Evolutionary conservation across 768 basidiomycete genomes (phyloP).

Genomic region (Termitomyces sp.): DNA sequence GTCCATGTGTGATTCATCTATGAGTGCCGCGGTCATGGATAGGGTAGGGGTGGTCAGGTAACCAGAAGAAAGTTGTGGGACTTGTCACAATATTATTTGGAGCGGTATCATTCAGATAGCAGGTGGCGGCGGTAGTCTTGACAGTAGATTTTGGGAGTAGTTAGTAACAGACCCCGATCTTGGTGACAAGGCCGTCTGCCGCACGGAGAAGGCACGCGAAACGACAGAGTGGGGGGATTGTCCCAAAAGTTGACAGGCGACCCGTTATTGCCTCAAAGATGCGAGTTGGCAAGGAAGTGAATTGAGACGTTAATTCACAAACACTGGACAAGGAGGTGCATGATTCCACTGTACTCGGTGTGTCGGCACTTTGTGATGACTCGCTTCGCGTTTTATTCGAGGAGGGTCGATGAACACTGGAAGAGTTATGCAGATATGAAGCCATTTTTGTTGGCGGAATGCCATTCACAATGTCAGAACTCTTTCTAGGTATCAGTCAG

Average conservation of each 20-base stretch:
- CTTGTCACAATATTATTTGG: conserved; percentile 2
- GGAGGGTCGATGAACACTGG: background rate
- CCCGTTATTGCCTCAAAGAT: conserved; percentile 16
- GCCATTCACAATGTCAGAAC: no score
- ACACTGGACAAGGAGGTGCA: conserved; percentile 39
- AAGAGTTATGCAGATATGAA: background rate
- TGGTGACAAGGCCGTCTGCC: background rate
- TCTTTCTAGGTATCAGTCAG: background rate
- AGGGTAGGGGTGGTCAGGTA: conserved; percentile 3
- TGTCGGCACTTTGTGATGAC: conserved; percentile 7
- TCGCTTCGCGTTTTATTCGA: background rate
- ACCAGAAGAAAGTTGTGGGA: background rate
- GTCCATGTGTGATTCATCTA: conserved; percentile 5
- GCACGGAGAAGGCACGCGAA: background rate
- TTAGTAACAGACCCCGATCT: no score
- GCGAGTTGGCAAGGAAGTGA: conserved; percentile 43
- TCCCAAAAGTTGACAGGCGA: conserved; percentile 5
- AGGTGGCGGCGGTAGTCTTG: background rate
- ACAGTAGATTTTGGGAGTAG: no score
- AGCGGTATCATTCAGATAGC: background rate
- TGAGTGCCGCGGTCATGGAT: background rate
- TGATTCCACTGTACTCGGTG: conserved; percentile 25
- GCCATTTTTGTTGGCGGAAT: background rate
- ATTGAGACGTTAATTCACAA: conserved; percentile 46
- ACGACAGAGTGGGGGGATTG: background rate